phyloP scores from a whole-genome alignment of 1,139 yeast species.

The Saccharomyces hybrid region DNA sequence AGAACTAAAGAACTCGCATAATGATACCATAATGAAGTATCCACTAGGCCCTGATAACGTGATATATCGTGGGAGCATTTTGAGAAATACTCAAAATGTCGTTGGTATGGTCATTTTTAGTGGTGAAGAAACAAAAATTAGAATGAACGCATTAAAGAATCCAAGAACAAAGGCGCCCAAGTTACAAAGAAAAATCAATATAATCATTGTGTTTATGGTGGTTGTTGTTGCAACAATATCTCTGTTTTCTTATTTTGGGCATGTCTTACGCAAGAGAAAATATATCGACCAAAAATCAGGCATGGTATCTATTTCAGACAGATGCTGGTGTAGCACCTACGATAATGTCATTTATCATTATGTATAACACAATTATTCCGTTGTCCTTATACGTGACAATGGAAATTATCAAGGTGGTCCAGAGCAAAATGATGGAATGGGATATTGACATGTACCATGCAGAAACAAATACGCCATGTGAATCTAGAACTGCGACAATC shows the following conservation, averaged over 20 bases:
- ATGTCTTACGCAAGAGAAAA: constrained; percentile 45
- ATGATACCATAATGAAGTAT: constrained; percentile 30
- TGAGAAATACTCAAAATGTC: constrained; percentile 69
- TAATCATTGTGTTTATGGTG: constrained; percentile 83
- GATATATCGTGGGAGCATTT: constrained; percentile 77
- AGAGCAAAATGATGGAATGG: constrained; percentile 69
- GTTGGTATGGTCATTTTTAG: constrained; percentile 82
- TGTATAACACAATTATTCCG: constrained; percentile 95
- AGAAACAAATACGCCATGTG: constrained; percentile 82
- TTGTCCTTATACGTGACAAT: constrained; percentile 89
- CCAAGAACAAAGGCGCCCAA: constrained; percentile 93
- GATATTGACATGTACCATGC: constrained; percentile 93
- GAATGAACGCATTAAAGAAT: constrained; percentile 87
- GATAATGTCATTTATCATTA: constrained; percentile 89
- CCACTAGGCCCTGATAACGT: constrained; percentile 78
- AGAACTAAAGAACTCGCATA: constrained; percentile 24
- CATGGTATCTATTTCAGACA: constrained; percentile 68
- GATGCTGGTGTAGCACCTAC: constrained; percentile 89
- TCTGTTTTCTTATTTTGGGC: constrained; percentile 76
- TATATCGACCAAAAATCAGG: constrained; percentile 36
- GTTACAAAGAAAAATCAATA: constrained; percentile 71
- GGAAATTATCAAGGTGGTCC: constrained; percentile 89
- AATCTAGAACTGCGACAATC: constrained; percentile 90
- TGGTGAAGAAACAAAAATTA: constrained; percentile 91
- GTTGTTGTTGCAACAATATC: constrained; percentile 65